These are phyloP conservation scores for Stenogyne calaminthoides DNA, from an alignment of 305 asterid genomes.

Conservation along the genomic window DNA sequence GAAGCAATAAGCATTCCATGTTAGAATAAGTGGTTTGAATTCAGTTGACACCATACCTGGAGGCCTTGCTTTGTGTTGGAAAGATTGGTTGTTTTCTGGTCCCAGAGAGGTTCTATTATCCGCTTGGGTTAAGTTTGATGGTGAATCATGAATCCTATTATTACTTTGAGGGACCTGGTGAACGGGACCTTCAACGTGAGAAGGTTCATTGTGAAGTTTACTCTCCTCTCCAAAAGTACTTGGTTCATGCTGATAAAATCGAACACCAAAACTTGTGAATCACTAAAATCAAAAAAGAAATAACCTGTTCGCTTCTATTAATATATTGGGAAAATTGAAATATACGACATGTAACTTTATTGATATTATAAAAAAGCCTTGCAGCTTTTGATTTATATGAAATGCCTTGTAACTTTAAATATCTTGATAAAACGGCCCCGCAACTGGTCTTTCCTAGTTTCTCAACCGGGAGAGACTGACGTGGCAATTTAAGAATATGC, in stretches of 20 bases:
- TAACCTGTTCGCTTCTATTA: neutral
- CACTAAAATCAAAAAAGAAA: neutral
- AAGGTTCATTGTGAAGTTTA: slow-evolving; percentile 36
- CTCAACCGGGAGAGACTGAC: too few relatives aligned
- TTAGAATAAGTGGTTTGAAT: neutral
- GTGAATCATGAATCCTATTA: slow-evolving; percentile 33
- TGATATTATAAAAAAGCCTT: too few relatives aligned
- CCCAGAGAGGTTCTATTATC: slow-evolving; percentile 42
- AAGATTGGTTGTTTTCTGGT: slow-evolving; percentile 33
- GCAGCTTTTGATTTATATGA: too few relatives aligned
- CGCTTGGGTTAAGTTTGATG: slow-evolving; percentile 36
- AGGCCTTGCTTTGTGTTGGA: slow-evolving; percentile 42
- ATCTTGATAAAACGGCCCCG: too few relatives aligned
- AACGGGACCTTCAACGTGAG: slow-evolving; percentile 33
- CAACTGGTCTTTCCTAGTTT: too few relatives aligned
- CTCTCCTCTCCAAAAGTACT: slow-evolving; percentile 45
- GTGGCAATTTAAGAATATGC: too few relatives aligned
- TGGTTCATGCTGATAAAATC: slow-evolving; percentile 60
- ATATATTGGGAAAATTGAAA: neutral
- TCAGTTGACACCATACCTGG: slow-evolving; percentile 38
- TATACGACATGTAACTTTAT: too few relatives aligned
- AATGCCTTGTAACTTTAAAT: too few relatives aligned
- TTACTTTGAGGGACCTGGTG: slow-evolving; percentile 42
- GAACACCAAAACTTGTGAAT: slow-evolving; percentile 23
- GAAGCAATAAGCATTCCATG: slow-evolving; percentile 10